Conservation (phyloP, 345 rosid genomes). For the Murraya koenigii region DNA sequence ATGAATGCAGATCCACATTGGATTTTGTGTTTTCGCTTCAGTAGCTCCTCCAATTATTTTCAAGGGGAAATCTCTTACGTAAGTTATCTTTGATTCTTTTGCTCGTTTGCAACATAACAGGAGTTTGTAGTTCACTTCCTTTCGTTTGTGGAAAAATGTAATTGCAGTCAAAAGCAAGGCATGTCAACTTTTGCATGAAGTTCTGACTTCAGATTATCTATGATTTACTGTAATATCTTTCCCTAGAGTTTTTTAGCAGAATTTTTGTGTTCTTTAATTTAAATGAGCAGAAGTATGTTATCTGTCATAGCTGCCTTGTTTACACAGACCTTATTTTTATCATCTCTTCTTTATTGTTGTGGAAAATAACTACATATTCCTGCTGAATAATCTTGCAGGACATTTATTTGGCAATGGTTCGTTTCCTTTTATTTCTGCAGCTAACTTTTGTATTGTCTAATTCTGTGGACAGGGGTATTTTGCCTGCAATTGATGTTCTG, state of each 20-base stretch:
- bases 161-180: neutral
- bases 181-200: neutral
- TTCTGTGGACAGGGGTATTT: constrained; percentile 69
- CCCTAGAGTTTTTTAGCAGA: neutral
- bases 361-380: neutral
- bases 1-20: constrained; percentile 72
- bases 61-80: constrained; percentile 94
- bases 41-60: constrained; percentile 90
- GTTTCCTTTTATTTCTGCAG: neutral
- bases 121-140: neutral
- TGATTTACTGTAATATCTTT: neutral
- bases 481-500: constrained; percentile 81
- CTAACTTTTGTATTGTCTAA: constrained; percentile 29
- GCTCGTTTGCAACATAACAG: neutral
- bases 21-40: constrained; percentile 78
- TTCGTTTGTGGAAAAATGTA: neutral
- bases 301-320: neutral
- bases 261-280: neutral
- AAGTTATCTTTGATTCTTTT: constrained; percentile 31
- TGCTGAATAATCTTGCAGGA: neutral
- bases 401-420: neutral
- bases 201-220: neutral
- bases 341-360: neutral
- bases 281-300: neutral
- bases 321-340: neutral